These are phyloP conservation scores for Debaryomyces hansenii DNA, from an alignment of 805 yeast genomes.

Conservation along the genomic window DNA sequence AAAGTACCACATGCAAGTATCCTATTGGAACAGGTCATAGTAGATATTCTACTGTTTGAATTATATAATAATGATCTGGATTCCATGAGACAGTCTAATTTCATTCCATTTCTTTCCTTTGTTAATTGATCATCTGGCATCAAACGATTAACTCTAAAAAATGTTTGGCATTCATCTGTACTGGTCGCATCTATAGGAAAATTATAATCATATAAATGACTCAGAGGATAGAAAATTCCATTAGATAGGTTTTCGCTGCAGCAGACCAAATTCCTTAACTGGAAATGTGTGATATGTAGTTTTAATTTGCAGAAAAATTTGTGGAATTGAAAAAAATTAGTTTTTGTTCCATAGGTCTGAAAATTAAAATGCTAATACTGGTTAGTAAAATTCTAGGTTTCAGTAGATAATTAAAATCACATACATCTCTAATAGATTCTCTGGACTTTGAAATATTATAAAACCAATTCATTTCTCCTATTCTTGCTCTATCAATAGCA, in stretches of 20 bases:
- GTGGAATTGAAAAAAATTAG: conserved; percentile 39
- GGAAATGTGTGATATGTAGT: conserved; percentile 57
- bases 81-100: conserved; percentile 40
- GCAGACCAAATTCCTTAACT: conserved; percentile 51
- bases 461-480: conserved; percentile 39
- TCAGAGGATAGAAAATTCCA: conserved; percentile 43
- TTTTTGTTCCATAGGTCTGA: conserved; percentile 16
- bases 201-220: conserved; percentile 30
- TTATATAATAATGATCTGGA: conserved; percentile 27
- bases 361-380: conserved; percentile 19
- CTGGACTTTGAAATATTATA: conserved; percentile 36
- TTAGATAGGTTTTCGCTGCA: conserved; percentile 31
- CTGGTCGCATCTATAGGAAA: conserved; percentile 25
- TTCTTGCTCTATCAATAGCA: conserved; percentile 30
- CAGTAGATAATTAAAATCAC: not conserved
- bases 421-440: conserved; percentile 31
- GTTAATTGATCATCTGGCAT: conserved; percentile 23
- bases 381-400: conserved; percentile 19
- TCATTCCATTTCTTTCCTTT: conserved; percentile 19
- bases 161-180: conserved; percentile 29
- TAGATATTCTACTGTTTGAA: conserved; percentile 45
- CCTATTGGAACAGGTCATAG: conserved; percentile 44
- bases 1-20: conserved; percentile 54
- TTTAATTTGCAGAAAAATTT: conserved; percentile 44
- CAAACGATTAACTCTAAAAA: conserved; percentile 36